Conservation (phyloP, 345 rosid genomes). For the Gossypium herbaceum region DNA sequence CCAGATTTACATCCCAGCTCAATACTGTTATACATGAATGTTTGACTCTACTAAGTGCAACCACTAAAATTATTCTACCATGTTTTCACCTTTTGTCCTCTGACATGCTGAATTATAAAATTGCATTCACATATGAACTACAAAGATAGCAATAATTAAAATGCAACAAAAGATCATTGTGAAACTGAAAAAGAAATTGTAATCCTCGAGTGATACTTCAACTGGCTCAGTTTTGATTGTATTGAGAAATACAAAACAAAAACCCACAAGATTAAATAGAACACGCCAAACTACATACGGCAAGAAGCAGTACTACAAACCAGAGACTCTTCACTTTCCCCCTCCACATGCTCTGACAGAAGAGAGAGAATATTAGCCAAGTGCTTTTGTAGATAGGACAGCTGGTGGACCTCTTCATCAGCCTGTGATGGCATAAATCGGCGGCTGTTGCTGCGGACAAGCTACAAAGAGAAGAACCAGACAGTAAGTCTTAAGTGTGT, state of each 20-base stretch:
- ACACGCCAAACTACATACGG: not conserved
- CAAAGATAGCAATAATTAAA: not conserved
- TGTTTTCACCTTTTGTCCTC: slow-evolving; percentile 2
- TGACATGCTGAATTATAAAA: not conserved
- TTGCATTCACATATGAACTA: slow-evolving; percentile 4
- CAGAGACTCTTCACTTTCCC: slow-evolving; percentile 83
- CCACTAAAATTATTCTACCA: not conserved
- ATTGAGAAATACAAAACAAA: slow-evolving; percentile 1
- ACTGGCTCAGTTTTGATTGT: not conserved
- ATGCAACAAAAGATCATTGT: not conserved
- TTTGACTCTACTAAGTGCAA: not conserved
- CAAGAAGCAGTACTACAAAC: slow-evolving; percentile 39
- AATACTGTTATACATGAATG: not conserved
- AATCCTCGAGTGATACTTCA: not conserved
- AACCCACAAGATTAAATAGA: not conserved
- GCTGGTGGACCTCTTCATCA: slow-evolving; percentile 97
- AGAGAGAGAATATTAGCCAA: slow-evolving; percentile 80
- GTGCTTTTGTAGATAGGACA: slow-evolving; percentile 94
- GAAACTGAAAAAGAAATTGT: not conserved
- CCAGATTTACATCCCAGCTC: slow-evolving; percentile 2
- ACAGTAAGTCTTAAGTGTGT: slow-evolving; percentile 3
- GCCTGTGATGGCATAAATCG: slow-evolving; percentile 92
- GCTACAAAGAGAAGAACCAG: slow-evolving; percentile 45
- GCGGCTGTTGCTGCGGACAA: slow-evolving; percentile 96
- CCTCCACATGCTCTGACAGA: slow-evolving; percentile 86